A percentile compares a stretch with the other conserved stretches of the same genome.
Conservation (phyloP, 2,329 filamentous ascomycete genomes). For the Aspergillus novoparasiticus region DNA sequence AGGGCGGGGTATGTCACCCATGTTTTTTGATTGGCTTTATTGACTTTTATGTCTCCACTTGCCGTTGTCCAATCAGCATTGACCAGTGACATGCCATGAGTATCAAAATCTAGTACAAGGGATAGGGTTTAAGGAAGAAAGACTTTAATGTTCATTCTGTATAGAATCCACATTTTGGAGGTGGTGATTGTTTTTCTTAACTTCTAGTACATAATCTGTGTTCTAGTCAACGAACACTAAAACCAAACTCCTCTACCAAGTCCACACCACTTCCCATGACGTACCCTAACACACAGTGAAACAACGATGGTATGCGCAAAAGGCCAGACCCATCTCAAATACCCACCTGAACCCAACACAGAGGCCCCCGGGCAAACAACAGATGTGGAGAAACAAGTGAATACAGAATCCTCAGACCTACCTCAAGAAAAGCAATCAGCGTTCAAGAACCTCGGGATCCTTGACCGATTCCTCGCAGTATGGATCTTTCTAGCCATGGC, state of each 20-base stretch:
- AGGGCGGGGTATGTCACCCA: neutral
- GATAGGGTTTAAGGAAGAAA: neutral
- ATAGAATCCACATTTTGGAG: neutral
- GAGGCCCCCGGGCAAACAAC: neutral
- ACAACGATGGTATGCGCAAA: neutral
- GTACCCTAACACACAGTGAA: neutral
- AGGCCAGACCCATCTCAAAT: conserved; percentile 4
- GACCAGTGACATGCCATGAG: conserved; percentile 9
- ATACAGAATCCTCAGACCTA: neutral
- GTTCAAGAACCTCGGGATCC: conserved; percentile 56
- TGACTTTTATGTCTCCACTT: no score
- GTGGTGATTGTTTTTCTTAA: neutral
- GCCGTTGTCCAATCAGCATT: conserved; percentile 15
- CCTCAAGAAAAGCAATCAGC: conserved; percentile 24
- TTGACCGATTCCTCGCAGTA: conserved; percentile 66
- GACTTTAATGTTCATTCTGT: neutral
- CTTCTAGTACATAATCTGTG: neutral
- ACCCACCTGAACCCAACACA: neutral
- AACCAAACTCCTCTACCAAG: no score
- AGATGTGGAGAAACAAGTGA: conserved; percentile 13
- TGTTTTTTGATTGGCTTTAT: neutral
- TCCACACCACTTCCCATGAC: neutral
- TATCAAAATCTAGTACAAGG: conserved; percentile 1
- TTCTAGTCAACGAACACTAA: neutral
- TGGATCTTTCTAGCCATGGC: conserved; percentile 82